Evolutionary conservation across 177 flowering plant genomes (phyloP).

Genomic region (Telopea speciosissima): DNA sequence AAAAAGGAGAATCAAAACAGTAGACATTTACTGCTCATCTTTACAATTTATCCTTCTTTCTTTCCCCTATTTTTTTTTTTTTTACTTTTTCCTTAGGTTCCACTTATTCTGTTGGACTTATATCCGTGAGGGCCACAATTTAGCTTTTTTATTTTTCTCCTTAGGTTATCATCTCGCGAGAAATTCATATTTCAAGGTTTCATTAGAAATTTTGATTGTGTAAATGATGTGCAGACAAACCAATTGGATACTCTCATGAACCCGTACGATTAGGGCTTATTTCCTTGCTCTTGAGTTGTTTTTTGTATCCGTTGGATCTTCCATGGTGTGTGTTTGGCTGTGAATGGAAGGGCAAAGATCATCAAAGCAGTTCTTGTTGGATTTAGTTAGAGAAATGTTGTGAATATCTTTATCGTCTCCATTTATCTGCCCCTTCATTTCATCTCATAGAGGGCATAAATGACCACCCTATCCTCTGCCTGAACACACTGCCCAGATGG

Average conservation of each 20-base stretch:
- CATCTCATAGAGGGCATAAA: too few species aligned
- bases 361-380: too few species aligned
- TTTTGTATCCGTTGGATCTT: not conserved
- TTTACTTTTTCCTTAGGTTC: too few species aligned
- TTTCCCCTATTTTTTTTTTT: too few species aligned
- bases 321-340: not conserved
- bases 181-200: conserved; percentile 1
- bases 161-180: not conserved
- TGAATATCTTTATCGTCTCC: too few species aligned
- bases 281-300: not conserved
- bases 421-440: too few species aligned
- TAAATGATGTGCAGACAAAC: not conserved
- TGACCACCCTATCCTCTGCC: too few species aligned
- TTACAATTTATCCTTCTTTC: not conserved
- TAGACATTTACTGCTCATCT: not conserved
- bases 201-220: not conserved
- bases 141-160: not conserved
- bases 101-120: too few species aligned
- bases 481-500: too few species aligned
- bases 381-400: too few species aligned
- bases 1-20: not conserved
- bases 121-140: not conserved
- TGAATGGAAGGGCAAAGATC: not conserved
- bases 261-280: not conserved
- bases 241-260: not conserved